phyloP scores from a whole-genome alignment of 108 stramenopile genomes.

The Cyclotella sp. region DNA sequence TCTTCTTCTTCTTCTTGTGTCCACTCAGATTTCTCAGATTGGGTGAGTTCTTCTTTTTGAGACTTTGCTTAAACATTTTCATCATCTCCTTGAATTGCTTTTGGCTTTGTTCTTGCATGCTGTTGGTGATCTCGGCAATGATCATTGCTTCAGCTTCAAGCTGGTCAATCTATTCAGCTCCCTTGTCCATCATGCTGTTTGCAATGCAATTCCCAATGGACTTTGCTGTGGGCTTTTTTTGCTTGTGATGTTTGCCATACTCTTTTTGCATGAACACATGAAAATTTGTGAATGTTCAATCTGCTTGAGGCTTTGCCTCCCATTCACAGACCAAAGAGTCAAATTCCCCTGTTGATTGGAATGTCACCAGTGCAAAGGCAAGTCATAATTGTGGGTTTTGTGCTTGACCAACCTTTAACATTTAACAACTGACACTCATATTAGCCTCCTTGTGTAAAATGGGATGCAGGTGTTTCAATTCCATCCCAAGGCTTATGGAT shows the following conservation, averaged over 20 bases:
- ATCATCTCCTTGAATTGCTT: no score
- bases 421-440: not conserved
- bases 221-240: slow-evolving; percentile 6
- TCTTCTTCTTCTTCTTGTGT: slow-evolving; percentile 24
- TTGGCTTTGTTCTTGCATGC: no score
- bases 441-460: not conserved
- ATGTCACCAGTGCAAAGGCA: not conserved
- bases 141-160: slow-evolving; percentile 18
- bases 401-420: not conserved
- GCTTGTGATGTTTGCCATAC: no score
- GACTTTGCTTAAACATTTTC: no score
- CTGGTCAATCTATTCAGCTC: slow-evolving; percentile 1
- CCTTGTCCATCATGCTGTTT: slow-evolving; percentile 18
- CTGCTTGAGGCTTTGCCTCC: slow-evolving; percentile 3
- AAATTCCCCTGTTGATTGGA: slow-evolving; percentile 8
- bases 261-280: no score
- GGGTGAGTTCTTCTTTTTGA: no score
- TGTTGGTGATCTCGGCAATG: no score
- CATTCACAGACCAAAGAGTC: not conserved
- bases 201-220: slow-evolving; percentile 13
- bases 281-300: slow-evolving; percentile 1
- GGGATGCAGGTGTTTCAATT: no score
- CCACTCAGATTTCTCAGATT: no score
- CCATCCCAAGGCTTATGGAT: slow-evolving; percentile 11
- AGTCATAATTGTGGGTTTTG: slow-evolving; percentile 1